phyloP scores from a whole-genome alignment of 129 eudicot genomes.

The Kitagawia praeruptora region DNA sequence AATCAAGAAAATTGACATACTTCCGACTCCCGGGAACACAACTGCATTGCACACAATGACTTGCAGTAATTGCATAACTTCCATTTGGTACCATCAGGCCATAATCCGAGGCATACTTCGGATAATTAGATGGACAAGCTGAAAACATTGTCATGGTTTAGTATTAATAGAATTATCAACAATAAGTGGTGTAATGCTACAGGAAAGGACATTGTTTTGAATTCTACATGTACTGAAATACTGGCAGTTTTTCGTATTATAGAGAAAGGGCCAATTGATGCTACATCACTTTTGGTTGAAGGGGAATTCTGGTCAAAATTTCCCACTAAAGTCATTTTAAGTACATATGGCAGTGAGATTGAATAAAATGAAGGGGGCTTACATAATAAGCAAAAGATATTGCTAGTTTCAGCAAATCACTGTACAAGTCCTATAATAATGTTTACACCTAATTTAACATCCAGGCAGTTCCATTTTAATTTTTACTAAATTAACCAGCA shows the following conservation, averaged over 20 bases:
- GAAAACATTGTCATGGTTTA: constrained; percentile 17
- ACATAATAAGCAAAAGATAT: constrained; percentile 13
- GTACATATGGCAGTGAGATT: neutral
- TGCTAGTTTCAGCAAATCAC: too few relatives aligned
- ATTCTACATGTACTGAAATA: neutral
- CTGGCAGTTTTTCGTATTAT: neutral
- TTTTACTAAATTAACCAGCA: neutral
- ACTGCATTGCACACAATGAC: constrained; percentile 96
- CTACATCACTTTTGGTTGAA: neutral
- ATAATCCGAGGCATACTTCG: constrained; percentile 66
- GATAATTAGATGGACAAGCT: constrained; percentile 94
- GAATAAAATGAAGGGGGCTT: neutral
- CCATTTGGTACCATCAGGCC: constrained; percentile 85
- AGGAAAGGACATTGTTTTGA: neutral
- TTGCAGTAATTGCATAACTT: constrained; percentile 86
- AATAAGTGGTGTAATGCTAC: neutral
- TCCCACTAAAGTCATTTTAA: neutral
- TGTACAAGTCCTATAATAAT: too few relatives aligned
- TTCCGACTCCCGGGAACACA: constrained; percentile 81
- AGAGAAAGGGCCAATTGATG: neutral
- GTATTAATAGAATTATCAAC: neutral
- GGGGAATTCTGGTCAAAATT: neutral
- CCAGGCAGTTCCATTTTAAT: neutral
- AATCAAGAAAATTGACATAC: constrained; percentile 19
- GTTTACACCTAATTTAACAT: too few relatives aligned